Base-by-base conservation (phyloP, 83 land plant genomes). In the Picea abies region DNA sequence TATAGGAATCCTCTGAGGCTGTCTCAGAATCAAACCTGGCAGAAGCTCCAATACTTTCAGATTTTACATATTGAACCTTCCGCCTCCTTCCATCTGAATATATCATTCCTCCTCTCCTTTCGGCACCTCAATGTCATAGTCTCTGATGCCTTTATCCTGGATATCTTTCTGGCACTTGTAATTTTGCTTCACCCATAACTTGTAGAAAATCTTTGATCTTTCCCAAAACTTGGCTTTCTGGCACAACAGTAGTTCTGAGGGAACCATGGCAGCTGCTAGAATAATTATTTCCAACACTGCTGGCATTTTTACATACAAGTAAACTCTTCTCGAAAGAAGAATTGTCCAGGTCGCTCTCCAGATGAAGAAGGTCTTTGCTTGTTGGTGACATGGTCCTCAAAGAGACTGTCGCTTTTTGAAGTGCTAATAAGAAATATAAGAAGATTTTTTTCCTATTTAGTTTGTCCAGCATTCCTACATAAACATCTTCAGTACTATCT, bases 151-250 rank as follows among this genome's bases (percentile, higher is more conserved):
- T 12, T 86, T 86, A 14, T 84, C 83, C 87, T 92, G 82, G 39
- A 89, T 88, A 52, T 89, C 88, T n/a, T 66, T 80, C 79, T 87
- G 63, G 62, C 92, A 80, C 60, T 83, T 89, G 26, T 85, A 75
- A 84, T 92, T 94, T 94, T 35, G 95, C 93, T 85, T 94, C 87
- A 62, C 92, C 89, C 61, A 94, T 87, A 20, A 85, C 82, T 63
- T 91, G 91, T 58, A 94, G 80, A 78, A 92, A 94, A 47, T 86
- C 87, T 82, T 88, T 90, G 66, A 92, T 85, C 78, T 84, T 89
- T 39, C 90, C 92, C 58, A 94, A 81, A 77, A 94, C 77, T 73
- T 73, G 77, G 77, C 77, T 73, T 73, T 73, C 58, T 73, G 77
- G 77, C 56, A 73, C 58, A 73, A 23, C 60, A 73, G 77, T 47